These are phyloP conservation scores for Boletus pseudo-olivaceus DNA, from an alignment of 768 basidiomycete species.

Conservation along the genomic window DNA sequence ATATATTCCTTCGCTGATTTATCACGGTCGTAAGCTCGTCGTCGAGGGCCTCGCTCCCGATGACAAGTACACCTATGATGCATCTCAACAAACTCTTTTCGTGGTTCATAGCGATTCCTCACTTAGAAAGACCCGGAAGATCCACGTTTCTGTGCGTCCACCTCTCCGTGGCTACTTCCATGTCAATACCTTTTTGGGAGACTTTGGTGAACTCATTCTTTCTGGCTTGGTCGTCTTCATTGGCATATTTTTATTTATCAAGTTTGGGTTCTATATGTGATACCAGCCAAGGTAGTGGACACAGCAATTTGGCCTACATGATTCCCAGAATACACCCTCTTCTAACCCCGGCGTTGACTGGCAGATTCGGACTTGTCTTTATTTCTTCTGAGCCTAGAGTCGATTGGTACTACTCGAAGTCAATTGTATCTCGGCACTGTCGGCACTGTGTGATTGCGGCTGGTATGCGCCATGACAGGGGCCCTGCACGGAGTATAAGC, in stretches of 20 bases:
- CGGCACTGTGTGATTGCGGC: no score
- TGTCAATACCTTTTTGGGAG: conserved; percentile 66
- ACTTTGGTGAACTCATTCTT: conserved; percentile 38
- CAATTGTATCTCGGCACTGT: no score
- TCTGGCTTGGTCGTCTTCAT: conserved; percentile 33
- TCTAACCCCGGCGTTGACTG: not conserved
- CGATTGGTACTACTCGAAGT: no score
- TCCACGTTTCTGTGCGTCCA: conserved; percentile 56
- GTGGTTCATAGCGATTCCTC: conserved; percentile 45
- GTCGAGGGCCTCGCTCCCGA: conserved; percentile 52
- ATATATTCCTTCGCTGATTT: conserved; percentile 65
- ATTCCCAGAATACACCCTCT: not conserved
- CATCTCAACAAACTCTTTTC: conserved; percentile 69
- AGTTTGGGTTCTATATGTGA: conserved; percentile 26
- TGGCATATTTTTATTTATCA: conserved; percentile 30
- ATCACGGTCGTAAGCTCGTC: conserved; percentile 52
- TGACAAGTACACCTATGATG: conserved; percentile 59
- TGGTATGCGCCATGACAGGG: no score
- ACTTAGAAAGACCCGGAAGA: conserved; percentile 45
- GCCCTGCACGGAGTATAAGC: no score
- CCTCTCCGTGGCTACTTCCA: conserved; percentile 47
- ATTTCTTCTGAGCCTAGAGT: no score
- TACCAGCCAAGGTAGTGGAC: not conserved
- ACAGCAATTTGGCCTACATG: not conserved
- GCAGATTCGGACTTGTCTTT: no score